Evolutionary conservation across 768 basidiomycete genomes (phyloP).

Genomic region (Rhodotorula kratochvilovae): DNA sequence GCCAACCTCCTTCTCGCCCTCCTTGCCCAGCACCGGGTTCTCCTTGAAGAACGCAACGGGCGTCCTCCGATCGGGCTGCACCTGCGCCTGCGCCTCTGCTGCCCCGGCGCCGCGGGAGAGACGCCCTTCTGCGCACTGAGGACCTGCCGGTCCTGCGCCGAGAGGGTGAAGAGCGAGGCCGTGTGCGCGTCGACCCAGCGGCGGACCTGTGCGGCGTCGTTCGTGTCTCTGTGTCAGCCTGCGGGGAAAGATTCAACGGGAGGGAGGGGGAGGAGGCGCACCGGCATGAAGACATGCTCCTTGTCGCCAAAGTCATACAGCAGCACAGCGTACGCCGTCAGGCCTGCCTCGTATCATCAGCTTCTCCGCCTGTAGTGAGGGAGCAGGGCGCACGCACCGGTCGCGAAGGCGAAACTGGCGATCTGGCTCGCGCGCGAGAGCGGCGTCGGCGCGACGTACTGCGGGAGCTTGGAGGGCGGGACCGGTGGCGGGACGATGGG

Average conservation of each 20-base stretch:
- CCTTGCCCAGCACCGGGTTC: conserved; percentile 18
- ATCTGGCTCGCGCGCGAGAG: conserved; percentile 26
- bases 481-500: conserved; percentile 35
- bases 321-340: conserved; percentile 32
- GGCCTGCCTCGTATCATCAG: background rate
- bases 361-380: fast-evolving
- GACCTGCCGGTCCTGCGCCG: conserved; percentile 28
- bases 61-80: conserved; percentile 19
- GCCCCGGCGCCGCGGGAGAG: background rate
- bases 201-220: conserved; percentile 19
- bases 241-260: background rate
- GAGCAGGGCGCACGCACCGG: conserved; percentile 4
- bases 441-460: conserved; percentile 25
- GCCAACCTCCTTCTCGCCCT: conserved; percentile 16
- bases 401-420: conserved; percentile 22
- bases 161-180: conserved; percentile 34
- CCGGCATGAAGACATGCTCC: conserved; percentile 41
- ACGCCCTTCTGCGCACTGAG: conserved; percentile 4
- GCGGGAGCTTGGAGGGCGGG: conserved; percentile 35
- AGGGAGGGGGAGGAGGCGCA: background rate
- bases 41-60: conserved; percentile 40
- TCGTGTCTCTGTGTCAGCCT: background rate
- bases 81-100: conserved; percentile 2
- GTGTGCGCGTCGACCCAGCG: conserved; percentile 35
- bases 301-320: conserved; percentile 33